A percentile compares a stretch with the other conserved stretches of the same genome.
Evolutionary conservation across 208 protist species (phyloP).

Genomic region (Leptomonas seymouri): DNA sequence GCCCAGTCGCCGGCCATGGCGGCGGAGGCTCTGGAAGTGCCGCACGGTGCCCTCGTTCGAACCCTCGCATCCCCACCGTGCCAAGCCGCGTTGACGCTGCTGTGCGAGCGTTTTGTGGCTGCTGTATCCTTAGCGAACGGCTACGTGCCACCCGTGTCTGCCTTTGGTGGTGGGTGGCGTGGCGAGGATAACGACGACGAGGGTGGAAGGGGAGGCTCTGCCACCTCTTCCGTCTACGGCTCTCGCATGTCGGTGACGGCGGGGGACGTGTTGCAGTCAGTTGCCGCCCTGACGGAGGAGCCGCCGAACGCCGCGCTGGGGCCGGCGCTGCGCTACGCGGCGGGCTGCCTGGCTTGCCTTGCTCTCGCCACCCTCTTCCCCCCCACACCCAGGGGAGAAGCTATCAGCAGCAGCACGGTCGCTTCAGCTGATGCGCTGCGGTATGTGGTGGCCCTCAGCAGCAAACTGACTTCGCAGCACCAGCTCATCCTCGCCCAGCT

Average conservation of each 20-base stretch:
- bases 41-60: conserved; percentile 22
- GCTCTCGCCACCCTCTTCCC: conserved; percentile 35
- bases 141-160: conserved; percentile 46
- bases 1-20: conserved; percentile 20
- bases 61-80: conserved; percentile 37
- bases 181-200: conserved; percentile 23
- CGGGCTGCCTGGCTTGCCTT: conserved; percentile 62
- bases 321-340: conserved; percentile 60
- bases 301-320: conserved; percentile 37
- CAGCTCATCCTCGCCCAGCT: conserved; percentile 36
- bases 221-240: conserved; percentile 17
- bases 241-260: conserved; percentile 32
- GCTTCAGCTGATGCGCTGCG: not conserved
- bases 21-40: conserved; percentile 29
- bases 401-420: not conserved
- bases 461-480: conserved; percentile 11
- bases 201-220: conserved; percentile 11
- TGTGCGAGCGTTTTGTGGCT: conserved; percentile 50
- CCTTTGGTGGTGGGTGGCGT: conserved; percentile 12
- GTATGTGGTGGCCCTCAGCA: conserved; percentile 23
- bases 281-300: conserved; percentile 22
- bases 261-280: conserved; percentile 39
- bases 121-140: conserved; percentile 48
- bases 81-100: conserved; percentile 53
- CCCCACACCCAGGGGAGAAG: not conserved